phyloP scores from a whole-genome alignment of 2,329 filamentous ascomycete genomes.

The Stylonectria norvegica region DNA sequence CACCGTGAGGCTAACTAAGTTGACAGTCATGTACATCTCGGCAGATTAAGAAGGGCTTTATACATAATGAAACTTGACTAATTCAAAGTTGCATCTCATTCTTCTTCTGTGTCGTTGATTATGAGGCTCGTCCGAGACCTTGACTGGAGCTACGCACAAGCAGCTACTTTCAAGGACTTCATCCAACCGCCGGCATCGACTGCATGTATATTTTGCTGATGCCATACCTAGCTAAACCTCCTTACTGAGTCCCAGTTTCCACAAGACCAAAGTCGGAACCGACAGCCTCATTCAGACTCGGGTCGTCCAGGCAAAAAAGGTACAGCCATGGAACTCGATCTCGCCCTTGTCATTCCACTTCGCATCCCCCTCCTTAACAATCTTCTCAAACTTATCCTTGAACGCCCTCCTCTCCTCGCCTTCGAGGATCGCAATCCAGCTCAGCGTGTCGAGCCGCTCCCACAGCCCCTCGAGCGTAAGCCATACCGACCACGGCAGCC shows the following conservation, averaged over 20 bases:
- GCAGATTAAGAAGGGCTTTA: conserved; percentile 48
- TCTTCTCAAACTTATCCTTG: conserved; percentile 50
- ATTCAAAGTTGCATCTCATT: conserved; percentile 9
- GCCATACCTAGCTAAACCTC: no score
- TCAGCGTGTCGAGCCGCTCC: conserved; percentile 62
- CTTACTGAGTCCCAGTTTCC: no score
- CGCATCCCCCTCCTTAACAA: conserved; percentile 50
- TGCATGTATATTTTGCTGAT: no score
- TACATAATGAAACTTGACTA: conserved; percentile 14
- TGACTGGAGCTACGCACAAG: no score
- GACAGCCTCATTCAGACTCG: conserved; percentile 35
- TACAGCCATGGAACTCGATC: conserved; percentile 61
- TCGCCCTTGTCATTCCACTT: conserved; percentile 59
- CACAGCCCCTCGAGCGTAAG: conserved; percentile 62
- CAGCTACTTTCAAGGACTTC: no score
- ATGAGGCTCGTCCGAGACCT: no score
- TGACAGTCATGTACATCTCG: conserved; percentile 66
- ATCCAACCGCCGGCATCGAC: no score
- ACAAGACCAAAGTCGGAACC: no score
- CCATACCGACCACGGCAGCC: conserved; percentile 36
- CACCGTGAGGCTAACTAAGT: conserved; percentile 12
- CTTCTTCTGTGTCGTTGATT: no score
- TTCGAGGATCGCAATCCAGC: conserved; percentile 61
- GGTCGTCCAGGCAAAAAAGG: conserved; percentile 61
- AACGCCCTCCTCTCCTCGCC: conserved; percentile 48